These are phyloP conservation scores for Solanum arcanum DNA, from an alignment of 257 asterid species.

Conservation along the genomic window DNA sequence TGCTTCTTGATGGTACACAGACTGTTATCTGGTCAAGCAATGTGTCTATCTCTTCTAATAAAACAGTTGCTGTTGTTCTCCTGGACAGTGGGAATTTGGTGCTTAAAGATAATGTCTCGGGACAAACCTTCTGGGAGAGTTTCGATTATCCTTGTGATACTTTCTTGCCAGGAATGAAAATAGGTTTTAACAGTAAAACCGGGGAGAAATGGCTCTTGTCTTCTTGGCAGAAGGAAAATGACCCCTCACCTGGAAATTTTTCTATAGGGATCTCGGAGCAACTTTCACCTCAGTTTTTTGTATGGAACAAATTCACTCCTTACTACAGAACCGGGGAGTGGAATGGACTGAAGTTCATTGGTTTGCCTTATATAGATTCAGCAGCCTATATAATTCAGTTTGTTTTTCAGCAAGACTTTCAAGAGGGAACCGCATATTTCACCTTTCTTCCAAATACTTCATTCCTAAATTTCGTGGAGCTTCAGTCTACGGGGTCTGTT, in stretches of 20 bases:
- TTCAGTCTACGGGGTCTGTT: slow-evolving; percentile 1
- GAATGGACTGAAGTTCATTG: slow-evolving; percentile 15
- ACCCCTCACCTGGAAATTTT: slow-evolving; percentile 14
- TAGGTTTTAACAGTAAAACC: slow-evolving; percentile 3
- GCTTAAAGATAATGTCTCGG: slow-evolving; percentile 11
- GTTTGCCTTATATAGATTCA: neutral
- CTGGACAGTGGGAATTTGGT: slow-evolving; percentile 7
- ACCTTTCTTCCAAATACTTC: neutral
- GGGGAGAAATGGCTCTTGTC: neutral
- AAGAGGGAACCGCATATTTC: slow-evolving; percentile 2
- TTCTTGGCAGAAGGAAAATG: slow-evolving; percentile 9
- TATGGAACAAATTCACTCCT: slow-evolving; percentile 5
- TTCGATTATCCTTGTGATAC: slow-evolving; percentile 8
- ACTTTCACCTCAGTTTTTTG: slow-evolving; percentile 5
- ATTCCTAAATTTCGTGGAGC: neutral
- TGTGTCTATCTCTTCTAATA: neutral
- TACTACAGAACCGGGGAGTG: slow-evolving; percentile 19
- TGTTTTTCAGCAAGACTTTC: neutral
- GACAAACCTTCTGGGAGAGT: slow-evolving; percentile 4
- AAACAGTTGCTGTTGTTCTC: slow-evolving; percentile 5
- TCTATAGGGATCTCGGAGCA: slow-evolving; percentile 3
- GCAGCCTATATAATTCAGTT: neutral
- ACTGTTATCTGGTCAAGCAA: slow-evolving; percentile 10
- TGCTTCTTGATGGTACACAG: slow-evolving; percentile 8
- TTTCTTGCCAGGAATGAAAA: neutral